Evolutionary conservation across 2,329 filamentous ascomycete genomes (phyloP), one percentile per base, ranked within the genome.

Genomic region (Monilinia fructicola): DNA sequence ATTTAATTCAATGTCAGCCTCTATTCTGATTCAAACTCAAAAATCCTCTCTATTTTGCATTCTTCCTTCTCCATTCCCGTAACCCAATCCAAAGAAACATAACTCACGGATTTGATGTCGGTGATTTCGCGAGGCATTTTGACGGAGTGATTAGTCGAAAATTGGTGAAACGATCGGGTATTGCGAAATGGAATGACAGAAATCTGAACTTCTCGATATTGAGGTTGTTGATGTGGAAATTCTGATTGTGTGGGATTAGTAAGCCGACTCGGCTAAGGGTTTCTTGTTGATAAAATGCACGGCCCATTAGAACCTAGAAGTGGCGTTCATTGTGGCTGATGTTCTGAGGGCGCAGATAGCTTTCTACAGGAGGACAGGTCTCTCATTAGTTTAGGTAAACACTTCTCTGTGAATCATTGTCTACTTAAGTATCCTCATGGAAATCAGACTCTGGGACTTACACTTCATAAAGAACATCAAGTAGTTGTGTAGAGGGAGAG

Each of bases 101-200:
- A 72, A 73, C 81, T 69, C 78, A 89, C 87, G 84, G 88, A 85
- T 85, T 99, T 98, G 88, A 98, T 98, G 82, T 98, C 95, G 81
- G 89, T 91, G 82, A 97, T 90, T 91, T 98, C 93, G 80, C 88
- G 87, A 89, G 95, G 94, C 95, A 99, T 99, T 83, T 85, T 96
- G 91, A 83, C 84, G 83, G 84, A 81, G 71, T 70, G 64, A 69
- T 67, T 70, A 71, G 67, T 69, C 62, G 58, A 64, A 68, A 69
- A 70, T 71, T 69, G 69, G 70, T 66, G 46, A 54, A 67, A 66
- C 26, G 63, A 50, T 69, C 63, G 61, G 44, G 50, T 59, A 59
- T 46, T 66, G 48, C 61, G 61, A 46, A 26, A 44, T n/a, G 54
- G 54, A 61, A 35, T 65, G 44, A 52, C 54, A 50, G 54, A 31